These are phyloP conservation scores for Beta corolliflora DNA, from an alignment of 179 eudicot genomes.

Conservation along the genomic window DNA sequence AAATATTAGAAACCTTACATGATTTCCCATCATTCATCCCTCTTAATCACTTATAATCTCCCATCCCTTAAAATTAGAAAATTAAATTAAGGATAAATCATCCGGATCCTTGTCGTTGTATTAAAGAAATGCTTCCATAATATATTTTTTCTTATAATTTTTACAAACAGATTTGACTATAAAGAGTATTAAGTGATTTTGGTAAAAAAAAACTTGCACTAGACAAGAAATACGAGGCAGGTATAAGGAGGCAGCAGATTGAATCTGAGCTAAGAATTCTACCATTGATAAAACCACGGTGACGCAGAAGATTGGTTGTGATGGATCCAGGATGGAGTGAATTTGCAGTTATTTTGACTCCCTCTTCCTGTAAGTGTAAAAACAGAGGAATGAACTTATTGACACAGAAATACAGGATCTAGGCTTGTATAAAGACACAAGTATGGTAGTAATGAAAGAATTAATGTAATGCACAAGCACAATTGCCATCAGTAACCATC, in stretches of 20 bases:
- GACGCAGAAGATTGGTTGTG: constrained; percentile 51
- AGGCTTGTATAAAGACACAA: neutral
- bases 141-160: no score
- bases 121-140: no score
- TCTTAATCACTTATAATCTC: no score
- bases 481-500: neutral
- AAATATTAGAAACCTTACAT: no score
- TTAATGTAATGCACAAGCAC: neutral
- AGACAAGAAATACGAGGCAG: neutral
- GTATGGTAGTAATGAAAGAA: neutral
- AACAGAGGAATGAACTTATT: neutral
- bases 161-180: no score
- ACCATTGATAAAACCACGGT: constrained; percentile 57
- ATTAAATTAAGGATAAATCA: no score
- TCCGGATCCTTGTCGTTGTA: no score
- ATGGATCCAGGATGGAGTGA: constrained; percentile 54
- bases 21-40: no score
- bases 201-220: no score
- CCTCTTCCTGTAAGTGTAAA: constrained; percentile 36
- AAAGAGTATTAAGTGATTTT: no score
- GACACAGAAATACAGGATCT: neutral
- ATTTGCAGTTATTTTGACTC: constrained; percentile 40
- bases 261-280: constrained; percentile 8
- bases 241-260: neutral
- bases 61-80: no score